A percentile compares a stretch with the other conserved stretches of the same genome.
phyloP scores from a whole-genome alignment of 2,329 filamentous ascomycete species.

The Cytospora mali region DNA sequence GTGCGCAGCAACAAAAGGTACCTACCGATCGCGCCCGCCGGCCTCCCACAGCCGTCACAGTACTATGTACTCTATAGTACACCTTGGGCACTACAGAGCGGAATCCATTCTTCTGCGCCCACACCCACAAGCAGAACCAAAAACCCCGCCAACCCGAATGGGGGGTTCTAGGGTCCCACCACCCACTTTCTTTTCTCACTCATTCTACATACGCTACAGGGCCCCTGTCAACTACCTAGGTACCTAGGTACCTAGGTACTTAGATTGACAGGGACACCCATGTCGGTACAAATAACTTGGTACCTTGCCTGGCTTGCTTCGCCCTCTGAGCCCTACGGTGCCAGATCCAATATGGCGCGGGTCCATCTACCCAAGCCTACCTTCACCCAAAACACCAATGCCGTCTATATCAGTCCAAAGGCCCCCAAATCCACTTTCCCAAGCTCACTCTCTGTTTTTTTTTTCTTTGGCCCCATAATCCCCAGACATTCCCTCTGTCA shows the following conservation, averaged over 20 bases:
- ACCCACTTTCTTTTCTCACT: not conserved
- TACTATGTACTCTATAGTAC: no score
- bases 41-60: no score
- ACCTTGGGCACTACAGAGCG: no score
- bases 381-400: constrained; percentile 25
- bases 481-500: constrained; percentile 15
- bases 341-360: constrained; percentile 26
- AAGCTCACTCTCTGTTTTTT: constrained; percentile 16
- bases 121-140: not conserved
- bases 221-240: not conserved
- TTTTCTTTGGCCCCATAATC: constrained; percentile 17
- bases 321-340: constrained; percentile 20
- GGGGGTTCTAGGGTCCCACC: not conserved
- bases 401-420: constrained; percentile 26
- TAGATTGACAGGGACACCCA: no score
- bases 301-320: constrained; percentile 9
- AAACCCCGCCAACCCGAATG: not conserved
- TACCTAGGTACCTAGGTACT: not conserved
- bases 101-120: not conserved
- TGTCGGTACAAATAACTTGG: no score
- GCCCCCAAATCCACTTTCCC: constrained; percentile 23
- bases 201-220: not conserved
- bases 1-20: no score
- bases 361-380: constrained; percentile 23
- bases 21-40: no score